Evolutionary conservation across 2,329 filamentous ascomycete genomes (phyloP).

Genomic region (Claviceps quebecensis): DNA sequence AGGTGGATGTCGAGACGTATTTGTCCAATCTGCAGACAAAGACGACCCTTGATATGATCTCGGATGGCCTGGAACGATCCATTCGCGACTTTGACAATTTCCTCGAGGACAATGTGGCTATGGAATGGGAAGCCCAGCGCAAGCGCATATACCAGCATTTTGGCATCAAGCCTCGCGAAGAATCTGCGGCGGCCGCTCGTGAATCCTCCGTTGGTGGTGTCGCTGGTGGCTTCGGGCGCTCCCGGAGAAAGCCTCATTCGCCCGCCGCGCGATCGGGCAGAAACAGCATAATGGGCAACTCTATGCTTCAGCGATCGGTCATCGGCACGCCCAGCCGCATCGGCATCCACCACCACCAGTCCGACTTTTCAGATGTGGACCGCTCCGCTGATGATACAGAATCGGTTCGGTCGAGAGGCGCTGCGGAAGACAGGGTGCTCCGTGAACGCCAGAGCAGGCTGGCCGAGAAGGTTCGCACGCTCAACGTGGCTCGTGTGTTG

Average conservation of each 20-base stretch:
- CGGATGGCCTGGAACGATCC: slow-evolving; percentile 79
- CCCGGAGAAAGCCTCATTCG: slow-evolving; percentile 33
- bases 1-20: slow-evolving; percentile 64
- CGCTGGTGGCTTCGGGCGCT: slow-evolving; percentile 43
- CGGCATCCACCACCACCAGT: slow-evolving; percentile 39
- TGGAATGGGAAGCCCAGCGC: slow-evolving; percentile 92
- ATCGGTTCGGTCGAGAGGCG: slow-evolving; percentile 28
- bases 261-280: slow-evolving; percentile 37
- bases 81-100: slow-evolving; percentile 87
- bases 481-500: slow-evolving; percentile 61
- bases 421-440: slow-evolving; percentile 56
- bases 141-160: slow-evolving; percentile 94
- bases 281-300: slow-evolving; percentile 35
- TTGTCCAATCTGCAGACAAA: slow-evolving; percentile 77
- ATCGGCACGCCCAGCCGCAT: slow-evolving; percentile 67
- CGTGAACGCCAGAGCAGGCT: slow-evolving; percentile 77
- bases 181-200: slow-evolving; percentile 24
- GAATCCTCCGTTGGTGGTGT: slow-evolving; percentile 23
- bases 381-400: slow-evolving; percentile 37
- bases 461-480: slow-evolving; percentile 60
- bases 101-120: slow-evolving; percentile 83
- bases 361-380: slow-evolving; percentile 56
- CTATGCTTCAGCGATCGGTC: slow-evolving; percentile 66
- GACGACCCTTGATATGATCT: slow-evolving; percentile 81
- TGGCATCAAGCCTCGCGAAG: slow-evolving; percentile 56